phyloP scores from a whole-genome alignment of 495 filamentous ascomycete genomes.

The Tricharina praecox region DNA sequence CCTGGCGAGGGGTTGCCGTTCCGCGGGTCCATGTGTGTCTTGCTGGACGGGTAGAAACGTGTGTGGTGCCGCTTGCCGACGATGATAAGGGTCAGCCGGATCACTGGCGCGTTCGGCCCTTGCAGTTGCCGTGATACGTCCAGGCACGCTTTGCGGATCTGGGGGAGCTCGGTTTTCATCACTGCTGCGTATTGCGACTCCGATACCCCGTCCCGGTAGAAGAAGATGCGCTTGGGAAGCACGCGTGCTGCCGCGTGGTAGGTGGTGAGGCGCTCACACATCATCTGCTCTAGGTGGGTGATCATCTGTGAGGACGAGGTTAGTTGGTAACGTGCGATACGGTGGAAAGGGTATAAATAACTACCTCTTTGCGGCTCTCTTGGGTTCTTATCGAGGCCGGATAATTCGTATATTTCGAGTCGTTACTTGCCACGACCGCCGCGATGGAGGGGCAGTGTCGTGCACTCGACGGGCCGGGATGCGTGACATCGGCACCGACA shows the following conservation, averaged over 20 bases:
- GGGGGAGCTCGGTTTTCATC: slow-evolving; percentile 30
- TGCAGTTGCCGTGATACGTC: slow-evolving; percentile 29
- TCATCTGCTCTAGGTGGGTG: slow-evolving; percentile 34
- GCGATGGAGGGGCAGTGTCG: slow-evolving; percentile 51
- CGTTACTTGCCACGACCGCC: slow-evolving; percentile 53
- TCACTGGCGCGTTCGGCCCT: too few species aligned
- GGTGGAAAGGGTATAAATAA: slow-evolving; percentile 34
- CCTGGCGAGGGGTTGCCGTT: slow-evolving; percentile 53
- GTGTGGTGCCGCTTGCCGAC: slow-evolving; percentile 83
- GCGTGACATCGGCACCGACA: slow-evolving; percentile 66
- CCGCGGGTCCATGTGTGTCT: slow-evolving; percentile 30
- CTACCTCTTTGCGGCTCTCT: not conserved
- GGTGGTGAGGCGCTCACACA: slow-evolving; percentile 41
- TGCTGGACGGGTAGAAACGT: slow-evolving; percentile 53
- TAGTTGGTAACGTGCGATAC: slow-evolving; percentile 49
- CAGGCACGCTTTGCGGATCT: slow-evolving; percentile 30
- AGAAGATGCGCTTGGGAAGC: slow-evolving; percentile 52
- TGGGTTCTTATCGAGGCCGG: not conserved
- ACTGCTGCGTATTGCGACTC: slow-evolving; percentile 38
- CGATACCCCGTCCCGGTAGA: slow-evolving; percentile 83
- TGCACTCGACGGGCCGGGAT: slow-evolving; percentile 55
- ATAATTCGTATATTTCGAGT: slow-evolving; percentile 21
- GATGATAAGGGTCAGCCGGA: slow-evolving; percentile 38
- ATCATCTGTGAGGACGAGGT: slow-evolving; percentile 40
- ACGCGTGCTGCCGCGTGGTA: slow-evolving; percentile 40